Base-by-base conservation (phyloP, 2,329 filamentous ascomycete genomes). In the Trichoderma lentiforme region DNA sequence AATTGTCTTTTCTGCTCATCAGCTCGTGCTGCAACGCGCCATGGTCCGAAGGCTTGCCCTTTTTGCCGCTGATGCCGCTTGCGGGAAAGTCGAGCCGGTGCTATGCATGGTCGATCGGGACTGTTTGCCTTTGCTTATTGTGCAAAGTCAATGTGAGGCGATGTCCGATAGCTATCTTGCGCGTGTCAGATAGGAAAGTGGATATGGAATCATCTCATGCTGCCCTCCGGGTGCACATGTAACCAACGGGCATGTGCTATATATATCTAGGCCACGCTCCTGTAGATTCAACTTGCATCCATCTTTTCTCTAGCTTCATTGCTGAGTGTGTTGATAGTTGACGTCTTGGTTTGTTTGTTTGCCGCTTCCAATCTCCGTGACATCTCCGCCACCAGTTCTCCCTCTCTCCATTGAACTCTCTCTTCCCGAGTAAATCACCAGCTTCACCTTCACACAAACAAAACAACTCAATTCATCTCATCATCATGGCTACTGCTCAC, bases 401-500 rank as follows among this genome's bases (percentile, higher is more conserved):
- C n/a, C 32, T 66, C 47, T 14, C 32, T 24, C 30, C 32, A 53
- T 8, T 26, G 21, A 15, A 5, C 30, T 53, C 15, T n/a, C 39
- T 15, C 34, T 9, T 14, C 21, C 6, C 24, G 34, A n/a, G 18
- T 26, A 39, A 39, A 47, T 58, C 53, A 60, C 28, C 65, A 30
- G 15, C 47, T 32, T 26, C 61, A 56, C 1, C 60, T 21, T 30
- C n/a, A n/a, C 39, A 43, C 34, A 14, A 75, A 57, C 73, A 57
- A 56, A 21, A 72, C 73, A 57, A 56, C 60, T 61, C 76, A 60
- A 32, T 51, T 36, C 74, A 71, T 73, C 30, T 62, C 68, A 39
- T 7, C 34, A 72, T 65, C 28, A 68, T 70, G 74, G 75, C 57
- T 61, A 90, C 91, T 88, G 83, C 88, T 75, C 81, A 82, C 76